A percentile compares a stretch with the other conserved stretches of the same genome.
phyloP scores from a whole-genome alignment of 352 stramenopile genomes.

The Globisporangium middletonii region DNA sequence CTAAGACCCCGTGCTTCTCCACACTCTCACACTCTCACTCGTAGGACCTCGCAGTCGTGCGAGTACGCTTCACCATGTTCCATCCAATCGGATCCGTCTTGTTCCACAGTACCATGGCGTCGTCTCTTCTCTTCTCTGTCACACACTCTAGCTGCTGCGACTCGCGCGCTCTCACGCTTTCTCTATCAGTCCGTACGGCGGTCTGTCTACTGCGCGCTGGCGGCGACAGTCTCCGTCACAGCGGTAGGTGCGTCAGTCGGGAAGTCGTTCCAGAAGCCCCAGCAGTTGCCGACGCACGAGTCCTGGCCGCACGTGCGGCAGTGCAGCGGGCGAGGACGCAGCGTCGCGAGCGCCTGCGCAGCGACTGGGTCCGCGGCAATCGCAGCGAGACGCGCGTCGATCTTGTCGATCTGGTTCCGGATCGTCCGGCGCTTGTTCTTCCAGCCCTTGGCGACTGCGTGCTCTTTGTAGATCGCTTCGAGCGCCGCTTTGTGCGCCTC shows the following conservation, averaged over 20 bases:
- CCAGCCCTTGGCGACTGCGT: conserved; percentile 50
- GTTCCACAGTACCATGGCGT: no score
- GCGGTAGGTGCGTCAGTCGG: neutral
- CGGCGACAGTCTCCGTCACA: neutral
- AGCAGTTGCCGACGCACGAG: conserved; percentile 61
- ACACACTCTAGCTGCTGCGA: neutral
- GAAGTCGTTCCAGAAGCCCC: conserved; percentile 69
- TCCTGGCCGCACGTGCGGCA: conserved; percentile 54
- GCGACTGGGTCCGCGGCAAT: conserved; percentile 35
- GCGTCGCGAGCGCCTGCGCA: conserved; percentile 21
- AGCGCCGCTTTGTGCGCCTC: conserved; percentile 36
- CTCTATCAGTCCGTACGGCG: neutral
- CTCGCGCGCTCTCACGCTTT: conserved; percentile 4
- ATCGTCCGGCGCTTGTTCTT: conserved; percentile 70
- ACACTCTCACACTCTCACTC: neutral
- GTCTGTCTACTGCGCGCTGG: conserved; percentile 4
- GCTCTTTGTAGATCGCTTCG: conserved; percentile 38
- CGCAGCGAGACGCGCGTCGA: conserved; percentile 32
- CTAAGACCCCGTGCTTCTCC: neutral
- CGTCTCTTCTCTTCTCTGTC: neutral
- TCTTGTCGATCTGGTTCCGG: conserved; percentile 65
- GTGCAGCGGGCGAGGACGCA: conserved; percentile 44
- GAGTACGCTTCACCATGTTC: no score
- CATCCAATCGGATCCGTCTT: no score
- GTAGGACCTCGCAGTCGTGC: no score